Base-by-base conservation (phyloP, 257 asterid species). In the Solanum tarijense region DNA sequence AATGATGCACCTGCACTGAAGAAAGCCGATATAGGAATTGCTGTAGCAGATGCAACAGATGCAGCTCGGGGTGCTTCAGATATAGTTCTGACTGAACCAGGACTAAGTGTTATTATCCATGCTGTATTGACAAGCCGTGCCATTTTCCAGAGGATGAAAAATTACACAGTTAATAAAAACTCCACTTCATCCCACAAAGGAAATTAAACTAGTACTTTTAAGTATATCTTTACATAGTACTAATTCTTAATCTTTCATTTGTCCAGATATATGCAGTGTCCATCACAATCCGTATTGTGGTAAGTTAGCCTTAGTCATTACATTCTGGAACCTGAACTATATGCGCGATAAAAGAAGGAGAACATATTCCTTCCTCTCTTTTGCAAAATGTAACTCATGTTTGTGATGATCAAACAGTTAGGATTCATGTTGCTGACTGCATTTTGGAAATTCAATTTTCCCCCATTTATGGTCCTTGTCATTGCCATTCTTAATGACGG, bases 381-480 rank as follows among this genome's bases (percentile, higher is more conserved):
- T 79, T 7, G 79, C 55, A 35, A 82, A 32, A 73, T 46, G 48
- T 36, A 23, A 25, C 69, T 83, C 76, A 39, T 7, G 76, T 43
- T 73, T 88, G n/a, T 86, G 68, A 21, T 86, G 12, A 31, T 7
- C 86, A 41, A 88, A 87, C 95, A 92, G 97, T 71, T 94, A 41
- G 98, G 98, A 43, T 92, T 94, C 84, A 41, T 93, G 93, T 86
- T 94, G 93, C 93, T 94, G 46, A 92, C 92, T 16, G 94, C 92
- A 13, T 91, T 94, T 87, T 93, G 98, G 96, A 87, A 89, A 89
- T 94, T 91, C 27, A 92, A 93, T 90, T 94, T 94, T 55, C 95
- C 96, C 73, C 97, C 97, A 9, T 94, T 94, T 43, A 94, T 94
- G 98, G 96, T 93, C 75, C 94, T 94, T 66, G 94, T 94, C 88